Conservation (phyloP, 2,329 filamentous ascomycete genomes). For the Tolypocladium tundrense region DNA sequence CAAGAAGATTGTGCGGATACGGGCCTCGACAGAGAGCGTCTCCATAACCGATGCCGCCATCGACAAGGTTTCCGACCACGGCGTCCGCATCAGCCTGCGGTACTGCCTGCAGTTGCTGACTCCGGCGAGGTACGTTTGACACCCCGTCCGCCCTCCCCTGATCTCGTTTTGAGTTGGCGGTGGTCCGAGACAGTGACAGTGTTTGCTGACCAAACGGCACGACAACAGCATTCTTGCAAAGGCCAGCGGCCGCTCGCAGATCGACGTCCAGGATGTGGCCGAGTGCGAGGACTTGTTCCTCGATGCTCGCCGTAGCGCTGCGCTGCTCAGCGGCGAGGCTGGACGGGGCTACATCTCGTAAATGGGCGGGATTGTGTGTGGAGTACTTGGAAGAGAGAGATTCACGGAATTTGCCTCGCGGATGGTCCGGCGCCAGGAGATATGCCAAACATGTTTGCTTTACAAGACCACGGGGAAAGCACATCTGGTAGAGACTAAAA, state of each 20-base stretch:
- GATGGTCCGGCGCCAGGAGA: slow-evolving; percentile 1
- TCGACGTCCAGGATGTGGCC: slow-evolving; percentile 65
- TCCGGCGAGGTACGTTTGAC: slow-evolving; percentile 55
- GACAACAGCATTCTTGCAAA: slow-evolving; percentile 67
- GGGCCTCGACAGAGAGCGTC: slow-evolving; percentile 72
- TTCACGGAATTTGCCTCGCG: slow-evolving; percentile 1
- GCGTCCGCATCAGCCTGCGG: slow-evolving; percentile 78
- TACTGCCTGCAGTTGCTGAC: slow-evolving; percentile 91
- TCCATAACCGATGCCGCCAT: slow-evolving; percentile 72
- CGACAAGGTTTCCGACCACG: slow-evolving; percentile 77
- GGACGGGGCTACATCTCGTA: slow-evolving; percentile 55
- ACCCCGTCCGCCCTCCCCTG: not conserved
- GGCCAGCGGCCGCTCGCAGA: slow-evolving; percentile 67
- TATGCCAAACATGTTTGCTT: not conserved
- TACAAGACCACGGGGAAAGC: not conserved
- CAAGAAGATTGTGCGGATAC: slow-evolving; percentile 79
- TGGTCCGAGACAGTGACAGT: not conserved
- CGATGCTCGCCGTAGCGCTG: slow-evolving; percentile 68
- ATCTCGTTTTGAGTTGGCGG: not conserved
- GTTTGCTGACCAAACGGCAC: slow-evolving; percentile 17
- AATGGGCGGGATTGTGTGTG: not conserved
- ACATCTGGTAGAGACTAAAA: not conserved
- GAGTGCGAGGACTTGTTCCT: slow-evolving; percentile 81
- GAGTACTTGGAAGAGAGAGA: not conserved
- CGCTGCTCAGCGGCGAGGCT: slow-evolving; percentile 53